Percentiles rank a stretch among this genome's conserved stretches.
These are phyloP conservation scores for Polygonum aviculare DNA, from an alignment of 148 eudicot species.

Conservation along the genomic window DNA sequence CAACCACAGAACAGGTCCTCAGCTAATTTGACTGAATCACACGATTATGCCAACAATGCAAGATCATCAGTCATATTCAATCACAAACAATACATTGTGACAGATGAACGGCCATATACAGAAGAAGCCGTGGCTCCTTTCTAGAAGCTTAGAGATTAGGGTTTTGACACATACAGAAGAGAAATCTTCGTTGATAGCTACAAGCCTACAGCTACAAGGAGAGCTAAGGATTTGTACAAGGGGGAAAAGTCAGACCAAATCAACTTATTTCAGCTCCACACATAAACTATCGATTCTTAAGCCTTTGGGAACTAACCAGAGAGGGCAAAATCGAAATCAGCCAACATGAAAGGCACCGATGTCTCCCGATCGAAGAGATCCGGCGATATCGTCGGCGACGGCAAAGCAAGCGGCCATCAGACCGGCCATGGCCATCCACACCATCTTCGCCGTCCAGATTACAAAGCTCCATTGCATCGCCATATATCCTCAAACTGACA, in stretches of 20 bases:
- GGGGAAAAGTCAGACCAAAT: not conserved
- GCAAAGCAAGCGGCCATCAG: constrained; percentile 51
- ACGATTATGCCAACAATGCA: not conserved
- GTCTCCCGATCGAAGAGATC: constrained; percentile 47
- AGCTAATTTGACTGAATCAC: not conserved
- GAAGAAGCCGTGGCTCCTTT: not conserved
- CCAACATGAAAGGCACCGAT: constrained; percentile 59
- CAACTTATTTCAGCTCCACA: not conserved
- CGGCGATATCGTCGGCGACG: constrained; percentile 72
- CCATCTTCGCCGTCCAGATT: constrained; percentile 45
- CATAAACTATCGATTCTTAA: not conserved
- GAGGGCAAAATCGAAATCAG: constrained; percentile 16
- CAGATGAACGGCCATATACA: not conserved
- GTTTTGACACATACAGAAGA: not conserved
- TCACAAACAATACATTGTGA: not conserved
- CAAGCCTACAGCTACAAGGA: not conserved
- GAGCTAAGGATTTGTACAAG: not conserved
- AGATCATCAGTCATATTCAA: not conserved
- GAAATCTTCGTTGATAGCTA: constrained; percentile 3
- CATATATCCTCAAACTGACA: constrained; percentile 28
- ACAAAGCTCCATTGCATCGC: constrained; percentile 58
- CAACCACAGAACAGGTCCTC: not conserved
- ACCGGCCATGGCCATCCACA: constrained; percentile 47
- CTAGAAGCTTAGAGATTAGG: not conserved
- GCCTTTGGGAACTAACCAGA: not conserved